A percentile compares a stretch with the other conserved stretches of the same genome.
Evolutionary conservation across 2,329 filamentous ascomycete genomes (phyloP).

Genomic region (Fusarium torulosum): DNA sequence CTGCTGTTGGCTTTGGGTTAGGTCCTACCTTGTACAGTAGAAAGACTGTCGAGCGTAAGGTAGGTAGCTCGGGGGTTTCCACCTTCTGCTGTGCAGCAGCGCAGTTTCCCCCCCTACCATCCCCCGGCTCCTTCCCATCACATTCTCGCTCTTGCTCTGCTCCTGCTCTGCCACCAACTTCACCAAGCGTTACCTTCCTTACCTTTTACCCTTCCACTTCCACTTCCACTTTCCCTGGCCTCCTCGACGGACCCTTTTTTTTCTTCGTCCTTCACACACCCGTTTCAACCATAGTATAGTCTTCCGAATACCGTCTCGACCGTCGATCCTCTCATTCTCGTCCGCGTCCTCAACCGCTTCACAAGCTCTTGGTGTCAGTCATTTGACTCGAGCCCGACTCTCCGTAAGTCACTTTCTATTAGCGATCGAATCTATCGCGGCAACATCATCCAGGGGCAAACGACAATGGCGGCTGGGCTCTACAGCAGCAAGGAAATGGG

Average conservation of each 20-base stretch:
- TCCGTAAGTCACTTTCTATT: constrained; percentile 42
- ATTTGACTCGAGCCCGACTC: constrained; percentile 42
- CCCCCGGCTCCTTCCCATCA: constrained; percentile 34
- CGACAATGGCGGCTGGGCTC: constrained; percentile 9
- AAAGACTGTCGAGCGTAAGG: neutral
- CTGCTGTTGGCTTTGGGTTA: constrained; percentile 35
- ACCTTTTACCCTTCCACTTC: constrained; percentile 31
- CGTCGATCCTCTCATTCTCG: constrained; percentile 41
- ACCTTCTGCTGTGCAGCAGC: constrained; percentile 34
- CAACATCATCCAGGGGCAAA: constrained; percentile 20
- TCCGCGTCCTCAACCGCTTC: constrained; percentile 34
- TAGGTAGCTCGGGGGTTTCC: constrained; percentile 31
- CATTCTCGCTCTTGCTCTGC: constrained; percentile 36
- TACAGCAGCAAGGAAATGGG: constrained; percentile 22
- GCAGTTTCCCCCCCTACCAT: constrained; percentile 45
- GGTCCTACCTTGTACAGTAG: constrained; percentile 6
- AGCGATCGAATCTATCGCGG: constrained; percentile 21
- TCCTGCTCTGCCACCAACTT: constrained; percentile 33
- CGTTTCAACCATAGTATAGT: constrained; percentile 40
- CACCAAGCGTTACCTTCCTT: constrained; percentile 37
- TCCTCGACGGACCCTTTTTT: constrained; percentile 46
- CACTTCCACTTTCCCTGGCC: constrained; percentile 41
- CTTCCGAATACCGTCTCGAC: constrained; percentile 38
- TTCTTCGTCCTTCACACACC: constrained; percentile 41
- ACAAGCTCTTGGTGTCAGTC: constrained; percentile 36